Evolutionary conservation across 352 stramenopile genomes (phyloP).

Genomic region (Globisporangium nagaii): DNA sequence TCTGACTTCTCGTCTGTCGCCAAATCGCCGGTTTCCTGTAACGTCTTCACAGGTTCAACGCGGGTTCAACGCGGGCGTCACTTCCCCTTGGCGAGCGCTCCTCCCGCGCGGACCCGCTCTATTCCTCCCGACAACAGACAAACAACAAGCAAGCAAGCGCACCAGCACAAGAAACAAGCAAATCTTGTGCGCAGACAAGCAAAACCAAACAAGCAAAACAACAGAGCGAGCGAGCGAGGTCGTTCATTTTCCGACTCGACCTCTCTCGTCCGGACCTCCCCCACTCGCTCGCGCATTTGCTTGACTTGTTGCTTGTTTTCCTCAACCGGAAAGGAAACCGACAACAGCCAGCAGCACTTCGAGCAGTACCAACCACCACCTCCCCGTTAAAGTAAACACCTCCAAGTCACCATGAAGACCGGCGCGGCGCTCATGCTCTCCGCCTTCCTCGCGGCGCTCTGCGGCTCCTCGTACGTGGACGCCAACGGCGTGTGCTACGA

Average conservation of each 20-base stretch:
- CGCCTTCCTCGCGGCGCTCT: constrained; percentile 18
- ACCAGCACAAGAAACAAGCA: too few relatives aligned
- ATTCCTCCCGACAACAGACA: background rate
- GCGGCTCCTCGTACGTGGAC: constrained; percentile 29
- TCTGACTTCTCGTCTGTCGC: background rate
- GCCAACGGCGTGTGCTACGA: constrained; percentile 71
- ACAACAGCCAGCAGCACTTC: background rate
- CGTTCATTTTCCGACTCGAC: constrained; percentile 8
- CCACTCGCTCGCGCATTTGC: constrained; percentile 1
- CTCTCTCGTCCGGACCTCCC: constrained; percentile 1
- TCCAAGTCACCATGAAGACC: constrained; percentile 5
- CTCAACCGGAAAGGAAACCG: constrained; percentile 7
- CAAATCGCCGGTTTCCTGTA: background rate
- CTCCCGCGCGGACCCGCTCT: background rate
- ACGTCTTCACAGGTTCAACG: background rate
- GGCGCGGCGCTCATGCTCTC: constrained; percentile 8
- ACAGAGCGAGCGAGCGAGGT: background rate
- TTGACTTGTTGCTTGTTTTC: constrained; percentile 1
- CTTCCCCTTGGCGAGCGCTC: too few relatives aligned
- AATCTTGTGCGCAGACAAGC: too few relatives aligned
- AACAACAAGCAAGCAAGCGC: background rate
- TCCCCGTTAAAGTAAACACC: background rate
- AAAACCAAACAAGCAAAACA: background rate
- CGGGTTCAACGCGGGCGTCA: too few relatives aligned
- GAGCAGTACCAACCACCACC: background rate